phyloP scores from a whole-genome alignment of 306 rosid species.

The Cucurbita moschata region DNA sequence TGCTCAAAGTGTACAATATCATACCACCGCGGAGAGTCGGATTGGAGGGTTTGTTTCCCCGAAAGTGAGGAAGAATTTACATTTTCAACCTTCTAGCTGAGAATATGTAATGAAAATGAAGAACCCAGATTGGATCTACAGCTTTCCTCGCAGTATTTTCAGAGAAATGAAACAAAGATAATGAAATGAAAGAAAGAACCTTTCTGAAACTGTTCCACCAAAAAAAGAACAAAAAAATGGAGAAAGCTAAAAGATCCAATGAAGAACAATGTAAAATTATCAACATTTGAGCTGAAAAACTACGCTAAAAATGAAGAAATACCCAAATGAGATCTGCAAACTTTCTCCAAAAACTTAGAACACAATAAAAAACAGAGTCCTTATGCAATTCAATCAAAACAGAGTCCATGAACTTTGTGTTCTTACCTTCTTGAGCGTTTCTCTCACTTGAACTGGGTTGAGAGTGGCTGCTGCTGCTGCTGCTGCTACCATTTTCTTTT shows the following conservation, averaged over 20 bases:
- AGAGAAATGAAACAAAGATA: background rate
- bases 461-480: constrained; percentile 30
- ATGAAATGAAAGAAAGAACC: background rate
- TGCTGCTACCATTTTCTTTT: constrained; percentile 27
- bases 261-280: background rate
- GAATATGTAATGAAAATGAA: background rate
- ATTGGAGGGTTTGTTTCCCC: background rate
- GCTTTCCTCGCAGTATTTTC: too few species aligned
- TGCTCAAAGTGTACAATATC: too few species aligned
- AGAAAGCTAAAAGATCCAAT: background rate
- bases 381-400: background rate
- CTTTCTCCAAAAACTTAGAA: background rate
- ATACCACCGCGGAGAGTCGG: too few species aligned
- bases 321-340: background rate
- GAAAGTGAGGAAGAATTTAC: background rate
- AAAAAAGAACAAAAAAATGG: background rate
- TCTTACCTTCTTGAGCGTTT: constrained; percentile 65
- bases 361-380: background rate
- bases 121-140: background rate
- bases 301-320: background rate
- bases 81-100: background rate
- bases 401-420: background rate
- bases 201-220: background rate
- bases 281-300: background rate
- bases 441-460: constrained; percentile 59